These are phyloP conservation scores for Phytophthora sojae DNA, from an alignment of 352 stramenopile species.

Conservation along the genomic window DNA sequence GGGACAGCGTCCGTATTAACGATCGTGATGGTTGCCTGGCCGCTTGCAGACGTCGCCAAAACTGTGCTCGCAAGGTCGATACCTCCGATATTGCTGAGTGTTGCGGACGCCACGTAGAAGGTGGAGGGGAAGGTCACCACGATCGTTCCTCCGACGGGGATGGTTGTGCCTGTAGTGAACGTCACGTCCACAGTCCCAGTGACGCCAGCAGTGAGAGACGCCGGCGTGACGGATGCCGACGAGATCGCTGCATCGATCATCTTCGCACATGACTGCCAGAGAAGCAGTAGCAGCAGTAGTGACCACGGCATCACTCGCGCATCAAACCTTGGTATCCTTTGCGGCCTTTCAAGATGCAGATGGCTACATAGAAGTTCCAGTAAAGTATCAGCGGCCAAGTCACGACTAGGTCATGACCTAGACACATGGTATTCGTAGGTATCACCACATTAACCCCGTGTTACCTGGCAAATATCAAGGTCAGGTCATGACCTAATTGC, in stretches of 20 bases:
- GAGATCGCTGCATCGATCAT: slow-evolving; percentile 42
- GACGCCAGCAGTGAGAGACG: slow-evolving; percentile 39
- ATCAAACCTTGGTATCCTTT: slow-evolving; percentile 13
- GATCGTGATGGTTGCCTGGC: slow-evolving; percentile 51
- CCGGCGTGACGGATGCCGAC: slow-evolving; percentile 37
- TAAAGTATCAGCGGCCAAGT: too few species aligned
- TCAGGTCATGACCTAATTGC: too few species aligned
- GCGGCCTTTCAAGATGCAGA: slow-evolving; percentile 21
- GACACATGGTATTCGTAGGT: too few species aligned
- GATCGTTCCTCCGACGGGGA: slow-evolving; percentile 58
- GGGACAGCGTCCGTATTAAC: slow-evolving; percentile 15
- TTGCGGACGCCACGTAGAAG: slow-evolving; percentile 51
- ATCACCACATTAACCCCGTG: too few species aligned
- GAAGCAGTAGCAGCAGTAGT: slow-evolving; percentile 7
- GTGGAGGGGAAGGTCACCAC: slow-evolving; percentile 56
- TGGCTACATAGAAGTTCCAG: slow-evolving; percentile 10
- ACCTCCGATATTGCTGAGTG: slow-evolving; percentile 29
- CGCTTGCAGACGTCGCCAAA: slow-evolving; percentile 28
- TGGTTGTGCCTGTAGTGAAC: slow-evolving; percentile 41
- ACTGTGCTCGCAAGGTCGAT: slow-evolving; percentile 42
- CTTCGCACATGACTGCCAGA: slow-evolving; percentile 7
- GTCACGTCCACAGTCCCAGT: slow-evolving; percentile 38
- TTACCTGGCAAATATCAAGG: too few species aligned
- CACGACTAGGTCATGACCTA: too few species aligned
- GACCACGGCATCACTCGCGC: neutral